Evolutionary conservation across 768 basidiomycete species (phyloP).

Genomic region (Phaeotremella skinneri): DNA sequence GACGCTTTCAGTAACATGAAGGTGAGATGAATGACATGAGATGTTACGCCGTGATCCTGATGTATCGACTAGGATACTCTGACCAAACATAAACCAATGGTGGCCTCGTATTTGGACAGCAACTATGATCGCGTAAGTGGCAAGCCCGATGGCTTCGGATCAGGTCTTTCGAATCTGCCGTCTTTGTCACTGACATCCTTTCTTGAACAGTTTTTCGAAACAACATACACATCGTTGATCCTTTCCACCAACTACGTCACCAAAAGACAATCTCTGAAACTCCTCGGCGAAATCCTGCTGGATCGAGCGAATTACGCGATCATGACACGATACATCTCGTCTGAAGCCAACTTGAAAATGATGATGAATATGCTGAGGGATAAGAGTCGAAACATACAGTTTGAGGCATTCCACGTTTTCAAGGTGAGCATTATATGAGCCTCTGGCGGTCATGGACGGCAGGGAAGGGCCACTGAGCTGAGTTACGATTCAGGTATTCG

Average conservation of each 20-base stretch:
- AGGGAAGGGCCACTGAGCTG: background rate
- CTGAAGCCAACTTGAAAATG: conserved; percentile 96
- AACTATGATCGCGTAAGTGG: conserved; percentile 85
- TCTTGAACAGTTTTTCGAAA: conserved; percentile 88
- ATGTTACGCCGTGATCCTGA: conserved; percentile 8
- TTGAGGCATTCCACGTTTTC: conserved; percentile 99
- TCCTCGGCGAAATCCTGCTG: conserved; percentile 94
- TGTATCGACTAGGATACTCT: conserved; percentile 66
- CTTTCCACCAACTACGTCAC: conserved; percentile 96
- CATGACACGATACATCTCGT: conserved; percentile 96
- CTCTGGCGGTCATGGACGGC: background rate
- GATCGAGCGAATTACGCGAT: conserved; percentile 97
- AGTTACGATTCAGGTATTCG: conserved; percentile 70
- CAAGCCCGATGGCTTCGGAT: background rate
- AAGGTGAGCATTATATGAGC: conserved; percentile 63
- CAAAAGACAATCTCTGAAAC: conserved; percentile 97
- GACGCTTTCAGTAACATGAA: conserved; percentile 97
- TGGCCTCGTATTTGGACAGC: conserved; percentile 91
- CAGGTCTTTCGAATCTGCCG: background rate
- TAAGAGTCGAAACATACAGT: conserved; percentile 99
- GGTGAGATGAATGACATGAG: conserved; percentile 28
- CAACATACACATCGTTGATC: conserved; percentile 83
- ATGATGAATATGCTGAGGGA: conserved; percentile 99
- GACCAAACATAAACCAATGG: conserved; percentile 96
- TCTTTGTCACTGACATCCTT: background rate